These are phyloP conservation scores for Lagenidium giganteum DNA, from an alignment of 352 stramenopile species.

Conservation along the genomic window DNA sequence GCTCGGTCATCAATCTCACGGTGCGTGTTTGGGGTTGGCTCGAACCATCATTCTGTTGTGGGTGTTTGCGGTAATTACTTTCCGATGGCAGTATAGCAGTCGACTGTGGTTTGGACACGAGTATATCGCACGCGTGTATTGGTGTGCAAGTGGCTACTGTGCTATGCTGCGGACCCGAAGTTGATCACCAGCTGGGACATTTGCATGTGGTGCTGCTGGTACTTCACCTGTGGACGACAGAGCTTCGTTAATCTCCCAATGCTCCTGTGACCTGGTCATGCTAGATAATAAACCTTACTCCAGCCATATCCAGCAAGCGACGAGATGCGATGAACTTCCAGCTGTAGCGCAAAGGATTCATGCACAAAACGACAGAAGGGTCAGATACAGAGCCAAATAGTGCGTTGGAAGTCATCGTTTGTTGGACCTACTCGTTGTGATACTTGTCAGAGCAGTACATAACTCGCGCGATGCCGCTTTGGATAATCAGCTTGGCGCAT, in stretches of 20 bases:
- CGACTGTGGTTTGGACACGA: too few relatives aligned
- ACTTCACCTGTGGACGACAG: slow-evolving; percentile 36
- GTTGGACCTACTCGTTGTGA: slow-evolving; percentile 65
- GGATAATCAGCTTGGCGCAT: slow-evolving; percentile 99
- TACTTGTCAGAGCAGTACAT: slow-evolving; percentile 98
- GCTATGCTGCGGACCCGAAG: slow-evolving; percentile 46
- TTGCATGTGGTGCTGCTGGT: slow-evolving; percentile 53
- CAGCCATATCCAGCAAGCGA: slow-evolving; percentile 85
- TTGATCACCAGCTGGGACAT: slow-evolving; percentile 60
- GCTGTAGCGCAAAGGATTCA: too few relatives aligned
- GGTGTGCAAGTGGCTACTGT: too few relatives aligned
- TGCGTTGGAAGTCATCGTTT: background rate
- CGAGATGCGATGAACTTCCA: slow-evolving; percentile 87
- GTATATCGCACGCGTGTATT: too few relatives aligned
- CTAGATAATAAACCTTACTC: slow-evolving; percentile 15
- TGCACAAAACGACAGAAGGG: background rate
- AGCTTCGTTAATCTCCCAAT: too few relatives aligned
- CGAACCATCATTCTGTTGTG: too few relatives aligned
- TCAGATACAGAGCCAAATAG: background rate
- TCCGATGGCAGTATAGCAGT: too few relatives aligned
- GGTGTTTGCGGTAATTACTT: too few relatives aligned
- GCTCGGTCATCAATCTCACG: too few relatives aligned
- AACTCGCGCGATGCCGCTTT: slow-evolving; percentile 93
- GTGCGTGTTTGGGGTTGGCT: too few relatives aligned
- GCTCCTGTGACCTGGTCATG: too few relatives aligned